Base-by-base conservation (phyloP, 768 basidiomycete genomes). In the Leccinellum luteum region DNA sequence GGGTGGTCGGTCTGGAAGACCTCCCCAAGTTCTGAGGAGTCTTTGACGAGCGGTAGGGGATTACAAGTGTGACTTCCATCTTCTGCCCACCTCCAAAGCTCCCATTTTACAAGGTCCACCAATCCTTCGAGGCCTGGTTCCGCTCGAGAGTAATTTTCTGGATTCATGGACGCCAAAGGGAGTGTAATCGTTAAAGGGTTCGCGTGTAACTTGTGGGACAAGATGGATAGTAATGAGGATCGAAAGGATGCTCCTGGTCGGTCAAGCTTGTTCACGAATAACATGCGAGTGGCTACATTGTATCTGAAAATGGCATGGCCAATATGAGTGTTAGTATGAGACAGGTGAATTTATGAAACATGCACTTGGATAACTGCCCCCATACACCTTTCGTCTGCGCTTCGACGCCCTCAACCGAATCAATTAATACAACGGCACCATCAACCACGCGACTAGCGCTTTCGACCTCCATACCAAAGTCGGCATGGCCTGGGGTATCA, bases 381-480 rank as follows among this genome's bases (percentile, higher is more conserved):
- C 93, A 94, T 47, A 95, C 93, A 43, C 89, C 90, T 70, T 85
- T 87, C 0, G 93, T 95, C 68, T 95, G 92, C 12, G 90, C 85
- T 71, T 94, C 92, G 6, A 94, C 92, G 7, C 92, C 92, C 73
- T 94, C 92, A 0, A 95, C 92, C 0, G 92, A 89, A 73, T 95
- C 92, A 45, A 95, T 83, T 31, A 95, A 73, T 30, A 95, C 89
- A 28, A 95, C 85, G 15, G 92, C 92, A 55, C 92, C 93, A 61
- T 95, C 92, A 4, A 94, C 84, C 15, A 95, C 88, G 28, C 92
- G 85, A 66, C 92, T 94, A 8, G 93, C 93, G 65, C 92, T 90
- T 73, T 94, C 93, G 27, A 95, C 93, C 66, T 95, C 92, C 92
- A 94, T 94, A n/a, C 92, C 92, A 73, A 95, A 95, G 70, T 95